A percentile compares a stretch with the other conserved stretches of the same genome.
Evolutionary conservation across 2,329 filamentous ascomycete genomes (phyloP).

Genomic region (Celoporthe dispersa): DNA sequence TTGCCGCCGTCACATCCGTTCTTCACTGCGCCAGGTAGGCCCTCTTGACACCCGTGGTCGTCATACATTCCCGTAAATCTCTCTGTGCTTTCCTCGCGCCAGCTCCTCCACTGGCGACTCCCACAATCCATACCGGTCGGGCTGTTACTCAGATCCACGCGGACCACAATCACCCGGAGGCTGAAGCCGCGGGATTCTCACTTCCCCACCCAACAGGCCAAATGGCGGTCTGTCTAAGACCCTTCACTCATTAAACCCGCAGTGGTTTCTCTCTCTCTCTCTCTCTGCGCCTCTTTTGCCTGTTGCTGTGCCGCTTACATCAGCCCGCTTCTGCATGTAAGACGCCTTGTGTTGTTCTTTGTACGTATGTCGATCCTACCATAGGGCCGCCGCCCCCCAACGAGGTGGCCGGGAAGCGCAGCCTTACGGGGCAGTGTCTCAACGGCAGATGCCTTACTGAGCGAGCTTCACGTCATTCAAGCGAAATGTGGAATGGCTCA

Average conservation of each 20-base stretch:
- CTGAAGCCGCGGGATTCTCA: not conserved
- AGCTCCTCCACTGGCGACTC: not conserved
- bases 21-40: not conserved
- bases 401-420: not conserved
- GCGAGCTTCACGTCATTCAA: not conserved
- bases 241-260: not conserved
- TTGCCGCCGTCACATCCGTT: not conserved
- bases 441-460: not conserved
- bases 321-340: slow-evolving; percentile 24
- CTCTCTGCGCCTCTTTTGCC: not conserved
- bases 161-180: not conserved
- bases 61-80: too few relatives aligned
- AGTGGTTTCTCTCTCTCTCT: not conserved
- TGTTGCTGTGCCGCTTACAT: slow-evolving; percentile 25
- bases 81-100: too few relatives aligned
- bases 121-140: not conserved
- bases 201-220: not conserved
- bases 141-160: not conserved
- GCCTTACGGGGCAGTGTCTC: slow-evolving; percentile 22
- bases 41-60: not conserved
- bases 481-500: not conserved
- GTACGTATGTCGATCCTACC: slow-evolving; percentile 10
- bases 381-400: not conserved
- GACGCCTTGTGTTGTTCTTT: slow-evolving; percentile 14
- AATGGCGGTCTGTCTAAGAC: slow-evolving; percentile 27